Base-by-base conservation (phyloP, 805 yeast genomes). In the Wickerhamomyces ciferrii region DNA sequence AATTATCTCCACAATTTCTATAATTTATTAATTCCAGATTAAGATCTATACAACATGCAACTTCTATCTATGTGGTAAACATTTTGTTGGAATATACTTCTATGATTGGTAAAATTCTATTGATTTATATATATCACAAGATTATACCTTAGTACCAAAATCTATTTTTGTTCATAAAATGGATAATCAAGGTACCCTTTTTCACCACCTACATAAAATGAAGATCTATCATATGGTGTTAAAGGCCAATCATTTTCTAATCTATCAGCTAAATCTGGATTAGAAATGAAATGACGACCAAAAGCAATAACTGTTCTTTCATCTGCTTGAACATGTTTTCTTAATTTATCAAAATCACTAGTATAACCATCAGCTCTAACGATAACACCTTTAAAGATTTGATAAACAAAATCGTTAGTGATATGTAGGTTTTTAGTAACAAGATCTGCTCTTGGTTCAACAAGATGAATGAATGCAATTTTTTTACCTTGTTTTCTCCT, bases 401-500 rank as follows among this genome's bases (percentile, higher is more conserved):
- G 20, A 45, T 40, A 32, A 47, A 53, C 11, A 43, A 50, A 43
- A 45, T 52, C 41, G 43, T 34, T 62, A 64, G 23, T 56, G 56
- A 24, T 58, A 42, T 41, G 58, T 62, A 21, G 19, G 53, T 55
- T 43, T 64, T 64, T 4, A 19, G 14, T n/a, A 15, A 9, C 39
- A 2, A 23, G 3, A 5, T 20, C 45, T 9, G 24, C 20, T 38
- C 76, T 67, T 31, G 78, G 76, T 57, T 75, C 80, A 20, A 74
- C 70, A 29, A 72, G 31, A 50, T 70, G 72, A 25, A 75, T 45
- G 49, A 56, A 75, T 2, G 78, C 76, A 24, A 75, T 51, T 32
- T 64, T 53, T 43, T 66, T 64, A 38, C 71, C 72, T 7, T 50
- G 45, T 25, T 49, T 42, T 25, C 66, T 72, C 43, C 71, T 63